Evolutionary conservation across 106 monocot species (phyloP).

Genomic region (Acorus gramineus): DNA sequence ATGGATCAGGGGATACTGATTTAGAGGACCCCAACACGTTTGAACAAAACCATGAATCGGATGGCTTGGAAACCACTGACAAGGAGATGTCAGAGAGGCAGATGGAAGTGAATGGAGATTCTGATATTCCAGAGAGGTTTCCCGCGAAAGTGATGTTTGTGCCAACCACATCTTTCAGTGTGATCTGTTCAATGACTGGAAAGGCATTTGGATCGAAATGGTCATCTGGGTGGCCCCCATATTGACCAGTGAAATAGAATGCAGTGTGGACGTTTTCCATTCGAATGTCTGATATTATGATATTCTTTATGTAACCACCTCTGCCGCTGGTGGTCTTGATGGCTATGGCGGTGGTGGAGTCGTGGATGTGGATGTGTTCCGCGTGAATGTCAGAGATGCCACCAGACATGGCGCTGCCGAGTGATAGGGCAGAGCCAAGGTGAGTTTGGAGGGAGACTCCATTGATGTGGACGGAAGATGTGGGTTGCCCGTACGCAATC

Average conservation of each 20-base stretch:
- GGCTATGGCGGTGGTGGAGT: constrained; percentile 20
- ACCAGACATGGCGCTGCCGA: constrained; percentile 48
- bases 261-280: constrained; percentile 22
- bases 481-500: constrained; percentile 17
- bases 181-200: constrained; percentile 17
- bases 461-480: constrained; percentile 28
- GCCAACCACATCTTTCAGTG: constrained; percentile 24
- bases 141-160: constrained; percentile 24
- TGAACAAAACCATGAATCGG: constrained; percentile 29
- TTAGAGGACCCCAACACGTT: constrained; percentile 25
- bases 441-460: constrained; percentile 8
- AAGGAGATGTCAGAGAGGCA: constrained; percentile 28
- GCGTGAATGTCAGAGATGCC: constrained; percentile 24
- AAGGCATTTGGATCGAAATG: constrained; percentile 22
- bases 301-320: constrained; percentile 26
- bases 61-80: constrained; percentile 7
- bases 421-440: constrained; percentile 25
- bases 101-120: constrained; percentile 25
- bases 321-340: constrained; percentile 29
- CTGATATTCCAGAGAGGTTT: constrained; percentile 19
- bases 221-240: constrained; percentile 32
- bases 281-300: constrained; percentile 10
- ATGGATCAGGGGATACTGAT: constrained; percentile 14
- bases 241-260: constrained; percentile 20
- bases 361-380: constrained; percentile 18